Percentiles rank a stretch among this genome's conserved stretches.
Conservation (phyloP, 228 moss, liverwort and hornwort species). For the Sphagnum magellanicum region DNA sequence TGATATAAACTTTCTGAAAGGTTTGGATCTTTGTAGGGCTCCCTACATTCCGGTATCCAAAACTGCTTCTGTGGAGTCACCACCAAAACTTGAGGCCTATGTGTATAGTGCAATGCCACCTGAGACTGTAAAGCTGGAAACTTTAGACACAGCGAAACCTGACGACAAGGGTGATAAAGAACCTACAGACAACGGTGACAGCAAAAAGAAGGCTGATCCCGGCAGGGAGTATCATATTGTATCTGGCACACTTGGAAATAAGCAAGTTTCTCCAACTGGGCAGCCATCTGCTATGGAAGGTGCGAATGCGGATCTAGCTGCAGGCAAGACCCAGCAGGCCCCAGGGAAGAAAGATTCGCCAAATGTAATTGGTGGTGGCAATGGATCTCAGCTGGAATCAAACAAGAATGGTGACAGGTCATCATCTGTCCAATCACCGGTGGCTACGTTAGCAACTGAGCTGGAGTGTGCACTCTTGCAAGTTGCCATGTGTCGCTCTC, state of each 20-base stretch:
- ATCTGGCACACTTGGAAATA: conserved; percentile 17
- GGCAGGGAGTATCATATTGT: conserved; percentile 51
- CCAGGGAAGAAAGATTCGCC: conserved; percentile 6
- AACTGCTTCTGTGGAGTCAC: conserved; percentile 22
- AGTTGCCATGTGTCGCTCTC: conserved; percentile 62
- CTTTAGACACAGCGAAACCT: conserved; percentile 30
- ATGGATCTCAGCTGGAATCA: conserved; percentile 13
- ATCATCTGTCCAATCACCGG: conserved; percentile 21
- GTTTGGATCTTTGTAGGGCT: conserved; percentile 11
- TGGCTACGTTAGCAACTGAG: conserved; percentile 82
- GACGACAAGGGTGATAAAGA: conserved; percentile 38
- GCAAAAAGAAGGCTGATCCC: conserved; percentile 42
- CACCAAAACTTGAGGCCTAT: conserved; percentile 39
- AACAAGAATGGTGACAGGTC: conserved; percentile 15
- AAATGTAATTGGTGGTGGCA: conserved; percentile 32
- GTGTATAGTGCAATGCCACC: conserved; percentile 70
- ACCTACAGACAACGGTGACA: conserved; percentile 42
- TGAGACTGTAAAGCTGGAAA: conserved; percentile 37
- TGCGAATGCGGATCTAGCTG: conserved; percentile 20
- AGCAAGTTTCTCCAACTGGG: conserved; percentile 15
- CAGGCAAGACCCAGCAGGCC: conserved; percentile 9
- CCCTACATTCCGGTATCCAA: conserved; percentile 65
- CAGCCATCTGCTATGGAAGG: conserved; percentile 19
- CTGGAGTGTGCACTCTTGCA: conserved; percentile 86
- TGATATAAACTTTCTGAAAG: too few relatives aligned